Base-by-base conservation (phyloP, 768 basidiomycete genomes). In the Grammothele lineata region DNA sequence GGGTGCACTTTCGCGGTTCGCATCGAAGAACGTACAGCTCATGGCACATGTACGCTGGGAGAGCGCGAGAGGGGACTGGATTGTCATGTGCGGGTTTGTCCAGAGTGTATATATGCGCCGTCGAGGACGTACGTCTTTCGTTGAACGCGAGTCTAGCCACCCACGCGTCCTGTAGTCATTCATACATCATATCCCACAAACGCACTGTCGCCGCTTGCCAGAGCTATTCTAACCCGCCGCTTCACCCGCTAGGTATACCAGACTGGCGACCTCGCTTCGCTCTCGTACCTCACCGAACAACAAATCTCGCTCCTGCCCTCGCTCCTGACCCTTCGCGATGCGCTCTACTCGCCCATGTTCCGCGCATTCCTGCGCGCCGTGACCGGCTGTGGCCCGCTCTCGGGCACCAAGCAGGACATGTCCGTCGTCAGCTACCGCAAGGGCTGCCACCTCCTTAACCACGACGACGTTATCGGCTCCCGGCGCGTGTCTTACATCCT, bases 401-500 rank as follows among this genome's bases (percentile, higher is more conserved):
- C 89, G 23, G 92, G 93, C 40, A 77, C 74, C 35, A 95, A 93
- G 64, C 92, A 92, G 61, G 95, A 98, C 71, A 93, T 94, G 82
- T 90, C 90, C 35, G 86, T 95, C 50, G 92, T 92, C 61, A 83
- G 87, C 7, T 97, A 97, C 68, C 85, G 83, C 17, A 80, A 85
- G 51, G 91, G 92, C 37, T 96, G 86, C 64, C 93, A 98, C 67
- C 78, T 98, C 9, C 83, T 98, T 59, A 91, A 95, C 66, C 95
- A 98, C 72, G 95, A 98, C 81, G 95, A 98, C 65, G 94, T 95
- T 21, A 97, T 97, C 61, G 92, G 92, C 51, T 80, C 92, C 7
- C 85, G 95, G 21, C 81, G 92, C 34, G 87, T 97, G 43, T 94
- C 91, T 1, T 98, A 95, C 71, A 95, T 98, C 68, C 83, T 97